Evolutionary conservation across 139 green algal species (phyloP), one percentile per base, ranked within the genome.

Genomic region (Chlamydomonas sphaeroides): DNA sequence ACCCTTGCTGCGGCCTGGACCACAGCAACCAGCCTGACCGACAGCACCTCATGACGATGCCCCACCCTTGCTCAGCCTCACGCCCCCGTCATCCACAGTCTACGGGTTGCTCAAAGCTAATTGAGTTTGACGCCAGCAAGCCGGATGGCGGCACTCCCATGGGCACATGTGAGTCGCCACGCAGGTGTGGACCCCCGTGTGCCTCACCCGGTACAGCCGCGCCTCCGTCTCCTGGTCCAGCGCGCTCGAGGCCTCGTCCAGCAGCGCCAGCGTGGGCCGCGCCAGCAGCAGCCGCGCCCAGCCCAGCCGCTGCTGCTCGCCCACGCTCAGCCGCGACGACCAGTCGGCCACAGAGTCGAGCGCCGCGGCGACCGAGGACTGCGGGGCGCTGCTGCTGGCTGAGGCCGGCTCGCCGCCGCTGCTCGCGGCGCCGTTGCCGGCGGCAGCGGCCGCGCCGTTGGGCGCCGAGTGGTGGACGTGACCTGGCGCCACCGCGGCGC

Each of bases 231-330:
- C 84, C 6, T 85, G 88, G 86, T 99, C 97, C 74, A 99, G 84
- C 0, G 97, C 97, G 21, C 83, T 94, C 0, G 97, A 98, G 0
- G 92, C 94, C 89, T 99, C 97, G 84, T 99, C 97, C 89, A 99
- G 93, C n/a, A 99, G 87, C 28, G 96, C 95, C 41, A 99, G 88
- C 25, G 38, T 70, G 14, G 97, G 96, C 59, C 85, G 73, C 15
- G 90, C 87, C 25, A 98, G 84, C 61, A 98, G 92, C 45, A 98
- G 80, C 51, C 97, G 89, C 17, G 95, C 97, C 90, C 99, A 99
- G 17, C 97, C 97, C 28, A 99, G 88, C 20, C 97, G 92, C 92
- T 99, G 97, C 91, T 99, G 97, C 93, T 99, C 97, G 28, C 97
- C 97, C 48, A 99, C 84, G 1, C 95, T 98, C 62, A 99, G 86